Conservation (phyloP, 495 filamentous ascomycete species). For the Talaromyces stipitatus region DNA sequence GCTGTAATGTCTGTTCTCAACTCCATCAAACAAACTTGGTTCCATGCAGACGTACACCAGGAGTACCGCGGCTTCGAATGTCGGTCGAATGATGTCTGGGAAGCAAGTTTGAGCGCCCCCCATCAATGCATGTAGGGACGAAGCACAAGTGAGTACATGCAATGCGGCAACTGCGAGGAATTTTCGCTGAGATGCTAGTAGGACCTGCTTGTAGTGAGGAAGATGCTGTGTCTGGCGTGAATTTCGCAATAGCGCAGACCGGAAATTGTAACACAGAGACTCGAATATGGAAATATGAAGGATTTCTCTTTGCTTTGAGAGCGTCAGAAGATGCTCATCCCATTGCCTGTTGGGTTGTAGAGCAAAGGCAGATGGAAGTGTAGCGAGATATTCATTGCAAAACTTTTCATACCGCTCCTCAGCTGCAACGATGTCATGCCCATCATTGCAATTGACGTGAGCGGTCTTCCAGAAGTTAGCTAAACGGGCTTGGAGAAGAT, state of each 20-base stretch:
- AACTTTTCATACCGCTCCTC: conserved; percentile 19
- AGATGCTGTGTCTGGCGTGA: background rate
- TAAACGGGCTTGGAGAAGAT: conserved; percentile 15
- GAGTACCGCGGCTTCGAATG: conserved; percentile 14
- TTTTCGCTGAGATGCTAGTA: conserved; percentile 13
- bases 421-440: conserved; percentile 10
- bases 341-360: conserved; percentile 14
- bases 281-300: conserved; percentile 20
- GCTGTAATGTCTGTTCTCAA: background rate
- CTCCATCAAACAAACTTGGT: background rate
- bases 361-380: conserved; percentile 13
- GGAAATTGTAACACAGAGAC: conserved; percentile 19
- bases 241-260: conserved; percentile 9
- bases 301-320: conserved; percentile 16
- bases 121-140: conserved; percentile 11
- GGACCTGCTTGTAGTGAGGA: conserved; percentile 12
- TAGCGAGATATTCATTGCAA: conserved; percentile 12
- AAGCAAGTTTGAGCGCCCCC: conserved; percentile 13
- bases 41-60: background rate
- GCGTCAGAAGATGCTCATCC: conserved; percentile 14
- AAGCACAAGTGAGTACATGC: conserved; percentile 8
- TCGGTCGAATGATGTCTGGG: conserved; percentile 12
- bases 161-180: conserved; percentile 10
- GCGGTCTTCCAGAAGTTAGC: conserved; percentile 15
- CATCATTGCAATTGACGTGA: background rate